Conservation (phyloP, 371 early-diverging fungal genomes). For the Actinomucor elegans region DNA sequence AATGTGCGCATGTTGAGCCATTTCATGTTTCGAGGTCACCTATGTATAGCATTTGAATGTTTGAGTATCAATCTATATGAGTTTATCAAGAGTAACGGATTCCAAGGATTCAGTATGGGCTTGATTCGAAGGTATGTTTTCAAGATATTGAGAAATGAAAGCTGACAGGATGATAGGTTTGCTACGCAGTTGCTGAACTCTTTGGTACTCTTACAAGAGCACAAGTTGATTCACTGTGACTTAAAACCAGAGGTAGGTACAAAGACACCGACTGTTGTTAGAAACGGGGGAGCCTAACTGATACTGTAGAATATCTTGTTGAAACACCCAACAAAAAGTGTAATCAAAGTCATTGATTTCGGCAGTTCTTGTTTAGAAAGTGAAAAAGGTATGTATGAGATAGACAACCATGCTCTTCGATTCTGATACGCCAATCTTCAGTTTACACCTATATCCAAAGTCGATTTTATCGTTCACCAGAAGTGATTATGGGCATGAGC, state of each 20-base stretch:
- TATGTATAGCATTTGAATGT: constrained; percentile 91
- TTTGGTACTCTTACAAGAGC: constrained; percentile 59
- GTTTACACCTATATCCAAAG: constrained; percentile 96
- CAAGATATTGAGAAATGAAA: neutral
- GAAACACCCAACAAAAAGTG: constrained; percentile 49
- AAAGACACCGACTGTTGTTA: too few species aligned
- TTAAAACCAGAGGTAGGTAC: constrained; percentile 78
- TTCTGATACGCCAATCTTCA: neutral
- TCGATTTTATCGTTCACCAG: constrained; percentile 96
- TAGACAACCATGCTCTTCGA: too few species aligned
- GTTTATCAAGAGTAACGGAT: constrained; percentile 80
- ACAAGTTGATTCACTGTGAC: constrained; percentile 88
- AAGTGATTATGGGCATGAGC: constrained; percentile 83
- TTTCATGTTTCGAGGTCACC: constrained; percentile 84
- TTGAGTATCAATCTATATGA: constrained; percentile 90
- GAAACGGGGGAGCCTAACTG: too few species aligned
- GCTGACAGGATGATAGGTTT: constrained; percentile 45
- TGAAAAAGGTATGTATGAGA: constrained; percentile 48
- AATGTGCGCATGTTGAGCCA: constrained; percentile 79
- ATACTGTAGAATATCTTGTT: constrained; percentile 61
- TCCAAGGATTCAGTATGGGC: constrained; percentile 73
- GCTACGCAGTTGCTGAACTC: constrained; percentile 76
- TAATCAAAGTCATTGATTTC: constrained; percentile 93
- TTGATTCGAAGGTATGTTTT: constrained; percentile 53
- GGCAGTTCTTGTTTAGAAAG: constrained; percentile 81